Evolutionary conservation across 129 eudicot species (phyloP).

Genomic region (Ambrosia trifida): DNA sequence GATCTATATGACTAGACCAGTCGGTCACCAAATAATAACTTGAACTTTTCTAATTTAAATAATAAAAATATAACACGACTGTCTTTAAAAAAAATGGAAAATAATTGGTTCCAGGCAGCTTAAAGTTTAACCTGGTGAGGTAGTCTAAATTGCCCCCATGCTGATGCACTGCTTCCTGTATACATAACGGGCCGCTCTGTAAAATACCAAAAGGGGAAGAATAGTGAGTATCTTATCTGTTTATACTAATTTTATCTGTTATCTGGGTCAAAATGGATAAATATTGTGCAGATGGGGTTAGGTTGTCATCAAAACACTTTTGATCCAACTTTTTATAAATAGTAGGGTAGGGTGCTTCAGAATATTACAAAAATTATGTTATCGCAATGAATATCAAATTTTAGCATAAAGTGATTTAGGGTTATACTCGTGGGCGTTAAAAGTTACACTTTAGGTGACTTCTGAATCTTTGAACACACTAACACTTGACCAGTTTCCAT

Average conservation of each 20-base stretch:
- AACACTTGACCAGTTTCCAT: not conserved
- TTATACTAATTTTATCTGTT: not conserved
- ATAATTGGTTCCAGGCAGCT: not conserved
- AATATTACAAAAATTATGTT: not conserved
- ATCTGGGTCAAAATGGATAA: not conserved
- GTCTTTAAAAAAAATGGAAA: not conserved
- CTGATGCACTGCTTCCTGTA: constrained; percentile 59
- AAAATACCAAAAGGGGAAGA: constrained; percentile 19
- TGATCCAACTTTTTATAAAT: not conserved
- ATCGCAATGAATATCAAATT: not conserved
- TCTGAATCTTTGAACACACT: not conserved
- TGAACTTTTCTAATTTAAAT: not conserved
- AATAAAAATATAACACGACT: not conserved
- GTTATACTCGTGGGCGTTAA: not conserved
- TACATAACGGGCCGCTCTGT: constrained; percentile 80
- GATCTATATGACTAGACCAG: not conserved
- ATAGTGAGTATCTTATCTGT: not conserved
- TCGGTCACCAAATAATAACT: not conserved
- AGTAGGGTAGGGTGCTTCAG: not conserved
- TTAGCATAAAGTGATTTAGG: not conserved
- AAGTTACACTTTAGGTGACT: constrained; percentile 1
- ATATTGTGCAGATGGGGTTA: not conserved
- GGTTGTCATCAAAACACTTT: constrained; percentile 3
- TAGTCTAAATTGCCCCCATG: constrained; percentile 77
- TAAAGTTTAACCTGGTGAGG: constrained; percentile 71